phyloP scores from a whole-genome alignment of 192 early-diverging fungal species.

The Podila verticillata region DNA sequence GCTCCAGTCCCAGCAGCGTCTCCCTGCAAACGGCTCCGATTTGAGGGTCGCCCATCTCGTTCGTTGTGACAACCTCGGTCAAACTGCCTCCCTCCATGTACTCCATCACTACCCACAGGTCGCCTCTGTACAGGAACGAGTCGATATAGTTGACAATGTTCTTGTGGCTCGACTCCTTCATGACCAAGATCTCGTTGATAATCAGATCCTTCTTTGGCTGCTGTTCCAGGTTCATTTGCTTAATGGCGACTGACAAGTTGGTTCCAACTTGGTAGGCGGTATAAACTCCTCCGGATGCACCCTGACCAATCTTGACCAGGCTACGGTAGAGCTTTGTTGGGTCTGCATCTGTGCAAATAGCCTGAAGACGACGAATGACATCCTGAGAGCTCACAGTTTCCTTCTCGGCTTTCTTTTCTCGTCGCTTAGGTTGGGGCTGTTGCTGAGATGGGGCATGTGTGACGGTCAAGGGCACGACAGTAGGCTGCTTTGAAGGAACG shows the following conservation, averaged over 20 bases:
- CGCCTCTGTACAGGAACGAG: slow-evolving; percentile 77
- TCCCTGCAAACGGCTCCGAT: slow-evolving; percentile 86
- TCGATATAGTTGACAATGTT: slow-evolving; percentile 92
- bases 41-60: slow-evolving; percentile 84
- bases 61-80: slow-evolving; percentile 84
- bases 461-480: not conserved
- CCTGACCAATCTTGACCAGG: slow-evolving; percentile 92
- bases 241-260: slow-evolving; percentile 86
- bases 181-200: slow-evolving; percentile 91
- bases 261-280: slow-evolving; percentile 80
- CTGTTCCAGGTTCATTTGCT: slow-evolving; percentile 95
- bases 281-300: slow-evolving; percentile 92
- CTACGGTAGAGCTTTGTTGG: slow-evolving; percentile 87
- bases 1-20: slow-evolving; percentile 75
- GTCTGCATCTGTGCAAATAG: slow-evolving; percentile 88
- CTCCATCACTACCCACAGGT: slow-evolving; percentile 93
- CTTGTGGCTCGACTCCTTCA: slow-evolving; percentile 81
- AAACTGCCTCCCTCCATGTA: slow-evolving; percentile 92
- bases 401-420: slow-evolving; percentile 63
- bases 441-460: not conserved
- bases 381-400: slow-evolving; percentile 68
- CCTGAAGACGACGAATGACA: slow-evolving; percentile 82
- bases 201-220: slow-evolving; percentile 98
- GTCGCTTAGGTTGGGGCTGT: slow-evolving; percentile 10
- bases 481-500: slow-evolving; percentile 9